Evolutionary conservation across 805 yeast genomes (phyloP).

Genomic region (Saturnispora serradocipensis): DNA sequence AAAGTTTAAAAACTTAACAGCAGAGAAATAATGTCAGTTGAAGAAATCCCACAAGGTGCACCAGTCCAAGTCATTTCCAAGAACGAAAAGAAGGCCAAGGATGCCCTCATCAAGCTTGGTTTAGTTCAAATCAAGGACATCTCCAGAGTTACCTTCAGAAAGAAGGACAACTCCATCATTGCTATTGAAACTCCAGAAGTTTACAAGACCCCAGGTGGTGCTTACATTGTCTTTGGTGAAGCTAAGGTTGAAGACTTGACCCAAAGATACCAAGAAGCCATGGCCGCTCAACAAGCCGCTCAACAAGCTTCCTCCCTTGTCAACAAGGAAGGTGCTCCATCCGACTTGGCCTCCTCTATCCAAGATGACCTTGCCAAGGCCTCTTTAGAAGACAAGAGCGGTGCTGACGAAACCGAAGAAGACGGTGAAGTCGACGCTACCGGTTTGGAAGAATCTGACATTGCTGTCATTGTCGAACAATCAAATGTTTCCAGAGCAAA

Average conservation of each 20-base stretch:
- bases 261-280: constrained; percentile 77
- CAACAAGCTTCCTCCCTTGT: constrained; percentile 37
- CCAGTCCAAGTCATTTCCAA: constrained; percentile 73
- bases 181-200: constrained; percentile 94
- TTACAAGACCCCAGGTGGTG: constrained; percentile 86
- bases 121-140: constrained; percentile 88
- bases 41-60: constrained; percentile 69
- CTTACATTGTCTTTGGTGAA: constrained; percentile 96
- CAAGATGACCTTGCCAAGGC: constrained; percentile 75
- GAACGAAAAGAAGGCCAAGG: constrained; percentile 95
- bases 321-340: constrained; percentile 31
- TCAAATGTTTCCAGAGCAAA: constrained; percentile 80
- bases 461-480: constrained; percentile 83
- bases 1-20: background rate
- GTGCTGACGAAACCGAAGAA: constrained; percentile 37
- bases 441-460: constrained; percentile 75
- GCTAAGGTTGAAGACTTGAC: constrained; percentile 92
- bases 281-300: constrained; percentile 65
- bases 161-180: constrained; percentile 81
- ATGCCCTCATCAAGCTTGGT: constrained; percentile 76
- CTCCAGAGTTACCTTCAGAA: constrained; percentile 91
- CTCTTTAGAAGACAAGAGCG: constrained; percentile 31
- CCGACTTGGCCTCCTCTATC: constrained; percentile 46
- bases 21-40: constrained; percentile 21
- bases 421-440: constrained; percentile 68